Percentiles rank a stretch among this genome's conserved stretches.
Evolutionary conservation across 257 asterid species (phyloP).

Genomic region (Henckelia pumila): DNA sequence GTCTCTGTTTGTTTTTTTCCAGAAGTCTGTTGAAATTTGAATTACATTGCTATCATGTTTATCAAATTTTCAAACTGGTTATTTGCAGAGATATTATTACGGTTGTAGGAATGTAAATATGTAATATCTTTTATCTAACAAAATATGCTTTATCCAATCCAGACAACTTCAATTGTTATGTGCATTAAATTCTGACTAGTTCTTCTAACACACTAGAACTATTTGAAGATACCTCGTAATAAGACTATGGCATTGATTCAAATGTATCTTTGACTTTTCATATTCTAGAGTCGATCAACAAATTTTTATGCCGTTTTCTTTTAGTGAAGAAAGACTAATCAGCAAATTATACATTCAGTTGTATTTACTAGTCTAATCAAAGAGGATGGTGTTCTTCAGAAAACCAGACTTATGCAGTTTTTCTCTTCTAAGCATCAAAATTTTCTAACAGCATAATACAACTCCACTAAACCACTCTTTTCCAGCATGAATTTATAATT

Average conservation of each 20-base stretch:
- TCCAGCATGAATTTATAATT: conserved; percentile 5
- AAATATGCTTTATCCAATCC: conserved; percentile 10
- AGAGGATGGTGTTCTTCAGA: conserved; percentile 13
- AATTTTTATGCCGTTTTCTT: conserved; percentile 1
- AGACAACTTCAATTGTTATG: conserved; percentile 4
- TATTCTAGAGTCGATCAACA: conserved; percentile 4
- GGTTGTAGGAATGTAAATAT: background rate
- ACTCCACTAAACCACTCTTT: conserved; percentile 21
- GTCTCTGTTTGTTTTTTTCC: conserved; percentile 8
- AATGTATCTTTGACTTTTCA: background rate
- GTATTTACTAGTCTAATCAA: conserved; percentile 3
- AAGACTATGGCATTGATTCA: background rate
- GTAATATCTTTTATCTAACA: background rate
- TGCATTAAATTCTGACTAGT: conserved; percentile 8
- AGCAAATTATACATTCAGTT: background rate
- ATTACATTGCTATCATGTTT: background rate
- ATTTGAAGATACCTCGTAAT: conserved; percentile 3
- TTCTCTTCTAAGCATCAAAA: conserved; percentile 9
- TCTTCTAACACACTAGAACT: conserved; percentile 8
- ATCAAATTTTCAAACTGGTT: conserved; percentile 15
- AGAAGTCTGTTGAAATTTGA: conserved; percentile 11
- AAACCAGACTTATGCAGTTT: conserved; percentile 20
- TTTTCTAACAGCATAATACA: conserved; percentile 13
- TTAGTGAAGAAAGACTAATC: conserved; percentile 13
- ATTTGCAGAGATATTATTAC: background rate